Evolutionary conservation across 1,139 yeast genomes (phyloP), one percentile per base, ranked within the genome.

Genomic region (Blastobotrys niveus): DNA sequence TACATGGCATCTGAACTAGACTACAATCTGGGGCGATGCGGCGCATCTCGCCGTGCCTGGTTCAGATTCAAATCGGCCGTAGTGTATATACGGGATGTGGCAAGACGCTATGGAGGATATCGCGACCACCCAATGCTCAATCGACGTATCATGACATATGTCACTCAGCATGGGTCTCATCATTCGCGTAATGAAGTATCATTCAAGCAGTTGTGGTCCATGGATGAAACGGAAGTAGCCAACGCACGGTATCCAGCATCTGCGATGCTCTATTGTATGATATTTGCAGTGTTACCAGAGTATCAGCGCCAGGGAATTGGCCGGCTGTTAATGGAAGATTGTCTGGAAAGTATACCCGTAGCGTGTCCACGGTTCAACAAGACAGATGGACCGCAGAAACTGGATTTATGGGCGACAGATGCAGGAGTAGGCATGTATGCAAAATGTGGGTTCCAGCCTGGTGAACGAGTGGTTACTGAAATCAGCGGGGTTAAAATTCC

Each of bases 121-220:
- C 17, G 12, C 17, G 34, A 29, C n/a, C 41, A 38, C 21, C 41
- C 41, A 12, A 19, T 32, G 25, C 17, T 12, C 10, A 39, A 39
- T 24, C 31, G 18, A 3, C 9, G 42, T 18, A 18, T 39, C 18
- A 8, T 12, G 19, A n/a, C 12, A 12, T 39, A 39, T 29, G 18
- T 20, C 15, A 15, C 10, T 17, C 20, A 24, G 18, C 42, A 39
- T 31, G n/a, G 18, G 2, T 22, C 10, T 4, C 9, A 15, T 7
- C 42, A 38, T 17, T 9, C 31, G 6, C 10, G 17, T 8, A 12
- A 36, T 18, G 31, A 25, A 18, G 20, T 36, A 12, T 25, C 39
- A 7, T 8, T 18, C 17, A 4, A 9, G 5, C 32, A 36, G 32
- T 21, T 36, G 14, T 5, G 15, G 20, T 4, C 4, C 20, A 18